These are phyloP conservation scores for Arthroderma sp. DNA, from an alignment of 2,329 filamentous ascomycete genomes.

Conservation along the genomic window DNA sequence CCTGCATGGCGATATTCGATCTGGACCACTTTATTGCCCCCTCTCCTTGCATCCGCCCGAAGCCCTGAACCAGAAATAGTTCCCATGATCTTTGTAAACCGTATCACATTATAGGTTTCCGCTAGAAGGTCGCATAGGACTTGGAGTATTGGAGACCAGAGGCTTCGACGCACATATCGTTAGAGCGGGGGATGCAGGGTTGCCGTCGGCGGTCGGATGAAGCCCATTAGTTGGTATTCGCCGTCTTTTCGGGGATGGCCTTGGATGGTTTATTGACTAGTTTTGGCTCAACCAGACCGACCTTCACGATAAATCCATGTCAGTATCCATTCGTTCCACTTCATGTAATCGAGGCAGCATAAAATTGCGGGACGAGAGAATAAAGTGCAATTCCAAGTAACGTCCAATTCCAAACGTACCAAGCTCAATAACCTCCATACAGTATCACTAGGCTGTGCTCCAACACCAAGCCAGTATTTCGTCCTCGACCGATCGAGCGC, in stretches of 20 bases:
- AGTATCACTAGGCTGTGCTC: slow-evolving; percentile 83
- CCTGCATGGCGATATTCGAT: no score
- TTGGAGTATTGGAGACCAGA: no score
- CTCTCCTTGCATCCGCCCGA: no score
- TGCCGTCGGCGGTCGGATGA: not conserved
- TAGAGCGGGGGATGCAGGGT: no score
- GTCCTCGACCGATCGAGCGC: slow-evolving; percentile 68
- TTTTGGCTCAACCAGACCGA: slow-evolving; percentile 23
- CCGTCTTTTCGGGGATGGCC: not conserved
- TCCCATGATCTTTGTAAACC: no score
- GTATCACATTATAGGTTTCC: no score
- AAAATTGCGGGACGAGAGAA: not conserved
- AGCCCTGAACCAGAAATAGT: no score
- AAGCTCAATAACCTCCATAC: slow-evolving; percentile 62
- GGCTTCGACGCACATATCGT: no score
- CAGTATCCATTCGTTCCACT: not conserved
- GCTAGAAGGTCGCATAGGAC: no score
- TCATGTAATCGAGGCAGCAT: no score
- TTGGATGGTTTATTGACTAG: not conserved
- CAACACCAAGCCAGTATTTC: slow-evolving; percentile 93
- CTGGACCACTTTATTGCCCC: no score
- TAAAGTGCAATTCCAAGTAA: not conserved
- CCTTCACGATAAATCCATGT: slow-evolving; percentile 13
- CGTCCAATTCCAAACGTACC: slow-evolving; percentile 7
- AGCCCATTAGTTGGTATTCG: slow-evolving; percentile 2